These are phyloP conservation scores for Hypericum perforatum DNA, from an alignment of 345 rosid genomes.

Conservation along the genomic window DNA sequence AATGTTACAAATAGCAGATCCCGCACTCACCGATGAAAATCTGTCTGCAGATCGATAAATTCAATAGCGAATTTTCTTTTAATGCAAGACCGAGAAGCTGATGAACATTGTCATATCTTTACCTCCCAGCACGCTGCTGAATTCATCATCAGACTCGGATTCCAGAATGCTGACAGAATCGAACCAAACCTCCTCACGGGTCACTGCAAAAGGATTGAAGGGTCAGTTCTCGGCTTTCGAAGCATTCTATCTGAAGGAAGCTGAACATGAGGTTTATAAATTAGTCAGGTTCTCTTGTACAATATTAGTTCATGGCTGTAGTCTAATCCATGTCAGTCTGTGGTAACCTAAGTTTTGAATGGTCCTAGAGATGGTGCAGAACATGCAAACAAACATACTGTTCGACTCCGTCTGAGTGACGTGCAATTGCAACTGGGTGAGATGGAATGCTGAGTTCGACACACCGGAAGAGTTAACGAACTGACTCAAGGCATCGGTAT, in stretches of 20 bases:
- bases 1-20: constrained; percentile 30
- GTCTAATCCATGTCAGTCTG: not conserved
- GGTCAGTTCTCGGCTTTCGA: too few relatives aligned
- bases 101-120: constrained; percentile 10
- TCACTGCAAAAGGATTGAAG: constrained; percentile 24
- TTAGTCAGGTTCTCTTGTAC: not conserved
- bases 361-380: not conserved
- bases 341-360: not conserved
- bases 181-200: constrained; percentile 68
- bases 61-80: not conserved
- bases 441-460: constrained; percentile 39
- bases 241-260: too few relatives aligned
- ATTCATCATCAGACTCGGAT: constrained; percentile 88
- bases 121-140: constrained; percentile 67
- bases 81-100: not conserved
- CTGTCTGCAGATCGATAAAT: constrained; percentile 31
- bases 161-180: constrained; percentile 70
- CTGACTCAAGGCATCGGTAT: constrained; percentile 39
- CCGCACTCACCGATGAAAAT: constrained; percentile 27
- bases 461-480: constrained; percentile 41
- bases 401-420: constrained; percentile 32
- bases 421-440: constrained; percentile 54
- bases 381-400: constrained; percentile 20
- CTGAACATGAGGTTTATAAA: too few relatives aligned
- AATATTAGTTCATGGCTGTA: not conserved